These are phyloP conservation scores for Monosporozyma yasuniensis DNA, from an alignment of 805 yeast genomes.

Conservation along the genomic window DNA sequence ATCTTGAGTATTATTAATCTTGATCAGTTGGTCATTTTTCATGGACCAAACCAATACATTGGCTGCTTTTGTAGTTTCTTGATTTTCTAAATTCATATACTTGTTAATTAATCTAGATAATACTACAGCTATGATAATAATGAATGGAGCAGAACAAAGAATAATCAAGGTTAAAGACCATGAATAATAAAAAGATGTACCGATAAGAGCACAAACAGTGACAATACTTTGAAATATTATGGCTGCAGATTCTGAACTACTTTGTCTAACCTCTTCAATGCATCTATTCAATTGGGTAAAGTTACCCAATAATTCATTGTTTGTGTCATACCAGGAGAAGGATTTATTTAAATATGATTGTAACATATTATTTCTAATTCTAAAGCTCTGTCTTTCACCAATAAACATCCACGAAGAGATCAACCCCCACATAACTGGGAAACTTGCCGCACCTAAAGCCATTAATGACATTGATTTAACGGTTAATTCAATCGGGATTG, in stretches of 20 bases:
- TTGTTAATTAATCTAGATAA: conserved; percentile 46
- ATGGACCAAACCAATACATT: conserved; percentile 64
- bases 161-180: conserved; percentile 80
- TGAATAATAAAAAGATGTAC: conserved; percentile 64
- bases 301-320: conserved; percentile 50
- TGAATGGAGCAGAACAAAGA: conserved; percentile 65
- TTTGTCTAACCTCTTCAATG: conserved; percentile 61
- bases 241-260: conserved; percentile 60
- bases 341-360: conserved; percentile 36
- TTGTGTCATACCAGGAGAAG: conserved; percentile 55
- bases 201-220: conserved; percentile 45
- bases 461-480: conserved; percentile 35
- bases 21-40: conserved; percentile 48
- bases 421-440: conserved; percentile 43
- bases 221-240: conserved; percentile 44
- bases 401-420: conserved; percentile 54
- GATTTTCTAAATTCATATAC: conserved; percentile 50
- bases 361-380: conserved; percentile 44
- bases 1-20: conserved; percentile 48
- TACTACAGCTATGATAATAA: conserved; percentile 39
- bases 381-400: conserved; percentile 61
- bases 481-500: conserved; percentile 32
- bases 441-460: conserved; percentile 39
- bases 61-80: conserved; percentile 45
- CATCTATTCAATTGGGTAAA: conserved; percentile 60